phyloP scores from a whole-genome alignment of 495 filamentous ascomycete species.

The Durotheca rogersii region DNA sequence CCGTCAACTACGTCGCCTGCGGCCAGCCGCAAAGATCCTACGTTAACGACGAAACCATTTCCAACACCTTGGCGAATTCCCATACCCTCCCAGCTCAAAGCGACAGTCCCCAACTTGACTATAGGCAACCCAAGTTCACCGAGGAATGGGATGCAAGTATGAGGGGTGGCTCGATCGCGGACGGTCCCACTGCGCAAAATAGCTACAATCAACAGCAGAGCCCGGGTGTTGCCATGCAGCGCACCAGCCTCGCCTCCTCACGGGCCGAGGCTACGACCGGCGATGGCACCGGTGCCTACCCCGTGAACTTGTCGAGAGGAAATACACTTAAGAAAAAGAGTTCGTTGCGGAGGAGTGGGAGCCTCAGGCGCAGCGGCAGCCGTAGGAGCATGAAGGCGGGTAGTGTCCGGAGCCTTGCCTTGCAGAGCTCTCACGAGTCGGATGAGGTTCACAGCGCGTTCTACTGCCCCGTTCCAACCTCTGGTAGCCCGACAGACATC shows the following conservation, averaged over 20 bases:
- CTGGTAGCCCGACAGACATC: conserved; percentile 83
- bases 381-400: conserved; percentile 73
- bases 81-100: conserved; percentile 37
- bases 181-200: conserved; percentile 35
- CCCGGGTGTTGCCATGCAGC: conserved; percentile 46
- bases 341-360: conserved; percentile 70
- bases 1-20: conserved; percentile 28
- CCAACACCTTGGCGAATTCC: conserved; percentile 46
- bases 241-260: conserved; percentile 50
- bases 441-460: conserved; percentile 83
- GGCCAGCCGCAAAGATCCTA: conserved; percentile 26
- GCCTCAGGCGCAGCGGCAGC: conserved; percentile 77
- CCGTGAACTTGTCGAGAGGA: conserved; percentile 58
- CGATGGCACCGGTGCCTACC: conserved; percentile 41
- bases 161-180: conserved; percentile 62
- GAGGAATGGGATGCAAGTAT: conserved; percentile 74
- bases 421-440: conserved; percentile 61
- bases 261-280: conserved; percentile 45
- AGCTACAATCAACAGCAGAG: conserved; percentile 18
- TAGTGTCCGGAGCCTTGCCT: conserved; percentile 72
- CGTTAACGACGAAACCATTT: conserved; percentile 41
- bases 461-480: conserved; percentile 83
- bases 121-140: conserved; percentile 51
- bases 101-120: conserved; percentile 20
- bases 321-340: conserved; percentile 85